Evolutionary conservation across 2,329 filamentous ascomycete genomes (phyloP), one percentile per base, ranked within the genome.

Genomic region (Sporothrix inflata): DNA sequence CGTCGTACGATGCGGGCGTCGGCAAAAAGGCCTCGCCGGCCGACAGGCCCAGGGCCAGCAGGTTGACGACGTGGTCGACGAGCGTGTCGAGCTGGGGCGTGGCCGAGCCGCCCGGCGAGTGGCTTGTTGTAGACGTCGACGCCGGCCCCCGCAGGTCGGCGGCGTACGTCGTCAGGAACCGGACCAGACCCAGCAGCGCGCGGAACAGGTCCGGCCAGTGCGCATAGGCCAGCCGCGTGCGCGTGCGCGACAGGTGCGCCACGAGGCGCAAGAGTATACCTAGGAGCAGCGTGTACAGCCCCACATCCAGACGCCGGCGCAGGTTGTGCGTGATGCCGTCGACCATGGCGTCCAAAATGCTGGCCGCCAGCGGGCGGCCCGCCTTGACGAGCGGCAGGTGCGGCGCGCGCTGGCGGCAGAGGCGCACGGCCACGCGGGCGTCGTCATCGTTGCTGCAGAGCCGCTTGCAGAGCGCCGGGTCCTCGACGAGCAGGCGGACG

Each of bases 181-280:
- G 92, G 75, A 97, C 90, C 27, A 99, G 90, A 5, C 93, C 92
- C 12, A 98, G 87, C 3, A 99, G 85, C 1, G 93, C 93, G 68
- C 94, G 91, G 89, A 97, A 99, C 38, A 99, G 88, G 78, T 98
- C 94, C 0, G 94, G 90, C 96, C 96, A 99, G 82, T 99, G 96
- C 8, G n/a, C 6, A 80, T 98, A 98, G 19, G 86, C 82, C 21
- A 98, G 85, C 45, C 96, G 91, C 42, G 91, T 94, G 77, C 94
- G 90, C 66, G 92, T 92, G 75, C 92, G 90, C 60, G 93, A 93
- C 51, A 98, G 87, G 79, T 95, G 93, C 7, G 94, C 94, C 49
- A 98, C 87, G 69, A 97, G 85, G 57, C 95, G 91, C 71, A 97
- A 86, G 75, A 97, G 86, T 74, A 97, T 92, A 19, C 92, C 93